Conservation (phyloP, 441 rosid species). For the Gossypium gossypioides region DNA sequence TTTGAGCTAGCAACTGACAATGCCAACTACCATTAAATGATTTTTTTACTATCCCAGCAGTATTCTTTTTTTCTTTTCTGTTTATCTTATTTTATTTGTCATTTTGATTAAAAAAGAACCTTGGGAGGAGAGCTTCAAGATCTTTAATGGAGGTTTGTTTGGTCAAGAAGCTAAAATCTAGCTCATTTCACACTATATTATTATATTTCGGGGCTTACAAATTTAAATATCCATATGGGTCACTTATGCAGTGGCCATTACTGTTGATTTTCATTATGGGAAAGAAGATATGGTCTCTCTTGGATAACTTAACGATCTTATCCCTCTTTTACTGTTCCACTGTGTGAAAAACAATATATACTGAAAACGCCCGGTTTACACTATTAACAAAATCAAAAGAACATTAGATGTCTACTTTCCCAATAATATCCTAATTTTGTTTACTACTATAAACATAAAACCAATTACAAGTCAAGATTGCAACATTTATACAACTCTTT, state of each 20-base stretch:
- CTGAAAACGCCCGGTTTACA: too few relatives aligned
- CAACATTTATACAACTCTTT: too few relatives aligned
- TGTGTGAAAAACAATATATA: background rate
- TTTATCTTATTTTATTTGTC: slow-evolving; percentile 25
- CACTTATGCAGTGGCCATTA: background rate
- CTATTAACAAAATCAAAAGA: too few relatives aligned
- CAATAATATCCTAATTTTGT: too few relatives aligned
- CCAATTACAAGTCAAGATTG: too few relatives aligned
- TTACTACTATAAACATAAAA: too few relatives aligned
- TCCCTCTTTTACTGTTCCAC: background rate
- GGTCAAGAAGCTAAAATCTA: slow-evolving; percentile 45
- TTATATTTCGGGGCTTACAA: background rate
- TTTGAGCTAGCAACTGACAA: slow-evolving; percentile 57
- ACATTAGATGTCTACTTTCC: too few relatives aligned
- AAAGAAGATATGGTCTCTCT: background rate
- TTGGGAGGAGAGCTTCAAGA: slow-evolving; percentile 37
- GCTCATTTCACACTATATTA: slow-evolving; percentile 14
- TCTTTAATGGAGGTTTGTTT: slow-evolving; percentile 32
- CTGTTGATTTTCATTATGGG: too few relatives aligned
- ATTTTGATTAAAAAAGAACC: slow-evolving; percentile 15
- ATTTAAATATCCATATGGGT: slow-evolving; percentile 11
- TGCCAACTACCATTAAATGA: slow-evolving; percentile 55
- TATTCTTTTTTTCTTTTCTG: background rate
- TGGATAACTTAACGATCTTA: slow-evolving; percentile 11
- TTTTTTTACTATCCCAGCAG: background rate